phyloP scores from a whole-genome alignment of 345 rosid genomes.

The Dimocarpus longan region DNA sequence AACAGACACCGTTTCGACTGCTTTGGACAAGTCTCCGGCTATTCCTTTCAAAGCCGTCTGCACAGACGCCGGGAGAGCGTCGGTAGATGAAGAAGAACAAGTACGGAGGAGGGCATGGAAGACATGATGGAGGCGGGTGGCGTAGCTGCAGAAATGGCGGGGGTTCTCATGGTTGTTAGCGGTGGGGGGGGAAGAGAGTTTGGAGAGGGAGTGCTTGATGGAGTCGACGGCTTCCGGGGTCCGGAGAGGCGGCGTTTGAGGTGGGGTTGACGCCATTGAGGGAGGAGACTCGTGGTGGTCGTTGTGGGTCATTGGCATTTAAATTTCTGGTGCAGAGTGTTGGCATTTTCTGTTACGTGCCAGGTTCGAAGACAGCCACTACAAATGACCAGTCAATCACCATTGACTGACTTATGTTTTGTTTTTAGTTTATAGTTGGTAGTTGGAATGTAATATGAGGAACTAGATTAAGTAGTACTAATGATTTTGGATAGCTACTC shows the following conservation, averaged over 20 bases:
- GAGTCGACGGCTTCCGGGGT: conserved; percentile 34
- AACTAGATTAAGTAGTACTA: too few species aligned
- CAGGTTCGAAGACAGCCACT: too few species aligned
- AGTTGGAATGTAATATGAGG: too few species aligned
- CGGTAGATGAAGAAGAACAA: conserved; percentile 15
- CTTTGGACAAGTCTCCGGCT: conserved; percentile 33
- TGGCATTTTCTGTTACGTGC: too few species aligned
- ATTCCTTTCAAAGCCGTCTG: conserved; percentile 43
- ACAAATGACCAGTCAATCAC: too few species aligned
- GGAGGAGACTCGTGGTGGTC: neutral
- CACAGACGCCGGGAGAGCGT: conserved; percentile 27
- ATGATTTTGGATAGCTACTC: too few species aligned
- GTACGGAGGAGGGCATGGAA: conserved; percentile 33
- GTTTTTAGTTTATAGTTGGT: too few species aligned
- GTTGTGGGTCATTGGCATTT: neutral
- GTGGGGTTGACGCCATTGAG: conserved; percentile 24
- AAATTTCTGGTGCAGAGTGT: too few species aligned
- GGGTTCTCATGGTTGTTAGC: conserved; percentile 18
- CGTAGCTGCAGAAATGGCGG: conserved; percentile 38
- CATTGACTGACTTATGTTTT: too few species aligned
- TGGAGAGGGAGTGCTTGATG: conserved; percentile 32
- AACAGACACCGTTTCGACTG: conserved; percentile 29
- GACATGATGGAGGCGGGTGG: conserved; percentile 30
- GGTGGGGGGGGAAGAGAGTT: conserved; percentile 23
- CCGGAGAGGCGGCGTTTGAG: conserved; percentile 10